These are phyloP conservation scores for Metarhizium robertsii DNA, from an alignment of 2,329 filamentous ascomycete genomes.

Conservation along the genomic window DNA sequence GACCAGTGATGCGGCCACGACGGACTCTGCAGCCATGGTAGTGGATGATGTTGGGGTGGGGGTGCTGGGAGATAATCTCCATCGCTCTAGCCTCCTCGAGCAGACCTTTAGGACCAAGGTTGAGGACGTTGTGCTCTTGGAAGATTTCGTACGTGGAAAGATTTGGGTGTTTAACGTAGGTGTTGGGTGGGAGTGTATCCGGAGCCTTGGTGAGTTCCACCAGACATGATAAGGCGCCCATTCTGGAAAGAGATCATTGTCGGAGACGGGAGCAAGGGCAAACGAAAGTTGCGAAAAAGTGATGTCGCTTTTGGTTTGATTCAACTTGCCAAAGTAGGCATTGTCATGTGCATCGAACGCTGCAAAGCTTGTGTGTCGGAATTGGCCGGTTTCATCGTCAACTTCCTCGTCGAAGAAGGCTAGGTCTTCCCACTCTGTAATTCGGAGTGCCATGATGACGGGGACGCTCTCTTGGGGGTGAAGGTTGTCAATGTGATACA, in stretches of 20 bases:
- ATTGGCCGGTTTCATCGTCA: neutral
- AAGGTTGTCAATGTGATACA: too few relatives aligned
- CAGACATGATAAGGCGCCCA: neutral
- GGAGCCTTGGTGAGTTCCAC: neutral
- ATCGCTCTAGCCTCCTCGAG: slow-evolving; percentile 12
- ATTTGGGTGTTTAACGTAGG: neutral
- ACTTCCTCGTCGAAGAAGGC: neutral
- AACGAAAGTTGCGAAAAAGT: neutral
- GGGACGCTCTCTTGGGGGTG: slow-evolving; percentile 3
- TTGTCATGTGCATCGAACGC: slow-evolving; percentile 1
- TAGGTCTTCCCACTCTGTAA: slow-evolving; percentile 2
- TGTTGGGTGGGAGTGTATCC: neutral
- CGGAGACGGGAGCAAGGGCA: neutral
- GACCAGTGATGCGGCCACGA: slow-evolving; percentile 14
- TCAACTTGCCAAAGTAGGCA: slow-evolving; percentile 1
- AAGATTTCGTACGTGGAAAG: neutral
- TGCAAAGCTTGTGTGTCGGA: slow-evolving; percentile 3
- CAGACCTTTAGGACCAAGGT: slow-evolving; percentile 35
- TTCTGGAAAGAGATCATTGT: neutral
- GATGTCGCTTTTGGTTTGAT: neutral
- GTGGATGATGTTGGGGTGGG: slow-evolving; percentile 18
- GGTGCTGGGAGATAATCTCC: slow-evolving; percentile 10
- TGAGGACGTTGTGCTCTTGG: neutral
- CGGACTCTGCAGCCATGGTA: slow-evolving; percentile 19
- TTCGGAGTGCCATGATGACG: neutral